Percentiles rank a stretch among this genome's conserved stretches.
Conservation (phyloP, 306 rosid genomes). For the Vigna reflexopilosa region DNA sequence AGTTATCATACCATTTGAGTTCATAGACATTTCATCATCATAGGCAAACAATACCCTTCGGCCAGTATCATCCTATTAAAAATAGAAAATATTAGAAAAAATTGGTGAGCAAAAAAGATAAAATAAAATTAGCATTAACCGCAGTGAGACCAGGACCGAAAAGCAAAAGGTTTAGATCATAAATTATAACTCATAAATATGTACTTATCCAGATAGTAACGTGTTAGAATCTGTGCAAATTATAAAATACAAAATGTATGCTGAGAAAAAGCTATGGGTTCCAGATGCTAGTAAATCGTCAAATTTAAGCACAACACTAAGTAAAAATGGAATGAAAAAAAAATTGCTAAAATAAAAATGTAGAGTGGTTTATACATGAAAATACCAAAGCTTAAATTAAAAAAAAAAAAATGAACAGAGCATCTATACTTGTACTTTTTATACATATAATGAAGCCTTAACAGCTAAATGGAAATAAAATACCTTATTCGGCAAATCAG, state of each 20-base stretch:
- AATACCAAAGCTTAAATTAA: conserved; percentile 7
- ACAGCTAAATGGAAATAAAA: conserved; percentile 29
- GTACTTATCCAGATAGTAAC: conserved; percentile 10
- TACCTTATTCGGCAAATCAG: conserved; percentile 65
- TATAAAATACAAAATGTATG: conserved; percentile 2
- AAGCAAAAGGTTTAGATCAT: conserved; percentile 8
- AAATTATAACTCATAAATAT: neutral
- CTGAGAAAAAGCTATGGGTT: neutral
- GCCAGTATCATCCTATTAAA: conserved; percentile 61
- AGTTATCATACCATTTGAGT: conserved; percentile 64
- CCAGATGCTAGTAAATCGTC: neutral
- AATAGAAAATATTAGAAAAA: conserved; percentile 46
- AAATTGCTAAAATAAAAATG: conserved; percentile 14
- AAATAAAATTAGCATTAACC: conserved; percentile 19
- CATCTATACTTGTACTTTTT: conserved; percentile 6
- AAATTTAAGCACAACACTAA: conserved; percentile 5
- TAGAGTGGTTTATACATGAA: conserved; percentile 9
- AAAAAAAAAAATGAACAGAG: neutral
- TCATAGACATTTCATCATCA: conserved; percentile 59
- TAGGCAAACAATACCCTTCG: conserved; percentile 63
- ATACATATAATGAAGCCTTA: conserved; percentile 29
- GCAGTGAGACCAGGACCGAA: neutral
- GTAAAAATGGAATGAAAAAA: conserved; percentile 30
- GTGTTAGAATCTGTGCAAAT: conserved; percentile 20
- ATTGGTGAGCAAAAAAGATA: conserved; percentile 31